These are phyloP conservation scores for Cerioporus squamosus DNA, from an alignment of 1,284 basidiomycete species.

Conservation along the genomic window DNA sequence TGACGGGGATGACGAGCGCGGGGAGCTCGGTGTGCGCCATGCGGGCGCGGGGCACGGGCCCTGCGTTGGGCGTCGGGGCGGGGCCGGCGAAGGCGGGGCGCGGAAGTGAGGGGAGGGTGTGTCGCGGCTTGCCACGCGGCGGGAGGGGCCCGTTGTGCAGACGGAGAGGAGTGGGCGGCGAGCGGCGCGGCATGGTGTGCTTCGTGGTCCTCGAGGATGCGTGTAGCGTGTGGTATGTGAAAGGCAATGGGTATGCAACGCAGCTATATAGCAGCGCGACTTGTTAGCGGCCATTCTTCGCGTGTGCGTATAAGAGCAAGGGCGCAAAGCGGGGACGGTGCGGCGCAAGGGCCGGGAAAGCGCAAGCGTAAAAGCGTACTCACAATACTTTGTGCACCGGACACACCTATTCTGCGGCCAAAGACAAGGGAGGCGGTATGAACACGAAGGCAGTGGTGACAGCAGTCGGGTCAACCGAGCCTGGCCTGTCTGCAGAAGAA, in stretches of 20 bases:
- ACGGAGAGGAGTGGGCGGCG: constrained; percentile 35
- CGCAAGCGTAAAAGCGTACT: constrained; percentile 2
- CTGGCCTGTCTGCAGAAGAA: constrained; percentile 20
- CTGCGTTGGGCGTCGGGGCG: constrained; percentile 6
- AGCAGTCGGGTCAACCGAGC: constrained; percentile 31
- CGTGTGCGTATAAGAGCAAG: neutral
- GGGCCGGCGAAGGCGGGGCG: constrained; percentile 35
- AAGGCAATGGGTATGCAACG: constrained; percentile 4
- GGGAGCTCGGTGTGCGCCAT: constrained; percentile 25
- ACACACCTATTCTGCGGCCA: constrained; percentile 21
- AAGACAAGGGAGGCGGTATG: neutral
- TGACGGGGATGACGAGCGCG: constrained; percentile 17
- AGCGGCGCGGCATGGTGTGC: constrained; percentile 29
- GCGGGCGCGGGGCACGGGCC: constrained; percentile 29
- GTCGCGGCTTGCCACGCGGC: constrained; percentile 31
- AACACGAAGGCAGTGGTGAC: constrained; percentile 10
- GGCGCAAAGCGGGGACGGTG: neutral
- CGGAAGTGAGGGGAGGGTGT: constrained; percentile 37
- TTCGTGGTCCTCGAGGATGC: neutral
- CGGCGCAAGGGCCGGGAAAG: neutral
- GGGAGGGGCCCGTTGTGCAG: constrained; percentile 36
- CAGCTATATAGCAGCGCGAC: constrained; percentile 7
- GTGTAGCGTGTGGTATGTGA: constrained; percentile 1
- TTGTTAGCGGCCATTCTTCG: neutral
- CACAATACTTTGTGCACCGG: constrained; percentile 16